A percentile compares a stretch with the other conserved stretches of the same genome.
phyloP scores from a whole-genome alignment of 2,329 filamentous ascomycete genomes.

The Macrophomina phaseolina region DNA sequence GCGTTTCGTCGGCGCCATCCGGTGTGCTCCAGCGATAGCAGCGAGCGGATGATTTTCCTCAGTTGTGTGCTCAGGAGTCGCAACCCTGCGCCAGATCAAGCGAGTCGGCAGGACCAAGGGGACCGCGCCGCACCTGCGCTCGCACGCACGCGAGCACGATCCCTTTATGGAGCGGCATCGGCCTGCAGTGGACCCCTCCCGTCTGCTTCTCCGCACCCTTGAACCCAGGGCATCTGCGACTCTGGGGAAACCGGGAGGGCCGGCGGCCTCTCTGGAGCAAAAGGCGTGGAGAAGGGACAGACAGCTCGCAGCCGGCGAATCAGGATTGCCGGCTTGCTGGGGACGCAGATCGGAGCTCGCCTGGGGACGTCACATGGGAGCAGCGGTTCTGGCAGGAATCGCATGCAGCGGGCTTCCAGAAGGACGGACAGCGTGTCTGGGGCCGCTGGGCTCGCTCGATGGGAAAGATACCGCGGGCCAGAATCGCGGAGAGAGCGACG shows the following conservation, averaged over 20 bases:
- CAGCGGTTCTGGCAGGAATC: background rate
- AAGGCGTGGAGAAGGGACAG: background rate
- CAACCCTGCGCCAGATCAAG: slow-evolving; percentile 9
- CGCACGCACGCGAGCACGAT: slow-evolving; percentile 12
- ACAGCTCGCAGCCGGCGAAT: background rate
- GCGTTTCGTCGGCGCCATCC: slow-evolving; percentile 12
- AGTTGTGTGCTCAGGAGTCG: slow-evolving; percentile 4
- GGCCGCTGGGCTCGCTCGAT: background rate
- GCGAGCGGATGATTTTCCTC: background rate
- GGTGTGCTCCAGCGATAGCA: slow-evolving; percentile 5
- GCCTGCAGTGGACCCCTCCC: slow-evolving; percentile 4
- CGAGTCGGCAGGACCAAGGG: background rate
- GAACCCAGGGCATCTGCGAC: background rate
- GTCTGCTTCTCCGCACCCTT: slow-evolving; percentile 5
- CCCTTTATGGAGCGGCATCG: background rate
- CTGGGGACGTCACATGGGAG: slow-evolving; percentile 7
- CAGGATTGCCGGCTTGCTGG: background rate
- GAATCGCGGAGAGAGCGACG: slow-evolving; percentile 17
- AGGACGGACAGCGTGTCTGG: background rate
- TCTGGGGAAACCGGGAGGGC: slow-evolving; percentile 11
- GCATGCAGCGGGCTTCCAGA: slow-evolving; percentile 21
- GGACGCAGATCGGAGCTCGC: slow-evolving; percentile 7
- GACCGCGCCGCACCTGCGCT: background rate
- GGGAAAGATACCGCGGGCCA: slow-evolving; percentile 20
- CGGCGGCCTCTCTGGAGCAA: background rate